Evolutionary conservation across 2,329 filamentous ascomycete genomes (phyloP), one percentile per base, ranked within the genome.

Genomic region (Neonectria sp.): DNA sequence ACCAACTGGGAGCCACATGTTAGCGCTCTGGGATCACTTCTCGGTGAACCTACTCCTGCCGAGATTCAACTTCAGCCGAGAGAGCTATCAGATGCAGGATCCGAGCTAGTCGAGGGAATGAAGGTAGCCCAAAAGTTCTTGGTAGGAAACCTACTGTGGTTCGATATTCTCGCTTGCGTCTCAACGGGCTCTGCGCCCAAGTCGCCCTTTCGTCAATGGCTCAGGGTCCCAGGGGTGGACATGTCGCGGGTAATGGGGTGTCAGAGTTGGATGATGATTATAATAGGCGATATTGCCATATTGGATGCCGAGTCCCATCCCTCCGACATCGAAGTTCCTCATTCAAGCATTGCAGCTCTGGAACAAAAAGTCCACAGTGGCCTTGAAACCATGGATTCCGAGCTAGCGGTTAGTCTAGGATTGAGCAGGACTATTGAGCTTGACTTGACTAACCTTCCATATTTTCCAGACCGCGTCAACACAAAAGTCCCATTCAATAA

Each of bases 161-260:
- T 76, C 1, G 72, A 76, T 1, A 46, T 76, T 3, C 33, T 73
- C 0, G 65, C 71, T 0, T 71, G 69, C 2, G 53, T 70, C 0
- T 65, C 73, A 1, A 73, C 64, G 0, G 67, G 65, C 1, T 55
- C 46, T 1, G 21, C 63, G 1, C 73, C 72, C 0, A 56, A 55
- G 1, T 17, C 71, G 13, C 43, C 65, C 0, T 71, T 70, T 25
- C 58, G 58, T 11, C 55, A 68, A 45, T 73, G 69, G 69, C 46
- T 75, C 0, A 33, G 29, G 0, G 21, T 27, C 5, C 61, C 55
- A 0, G 62, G 56, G 0, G 69, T 75, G 7, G 67, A 73, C 3
- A 70, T 75, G 60, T 62, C 64, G 1, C 45, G 65, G 0, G 58
- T 76, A 0, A 76, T 75, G 69, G 74, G 73, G 0, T 76, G 72